A percentile compares a stretch with the other conserved stretches of the same genome.
These are phyloP conservation scores for Nyctanthes arbortristis DNA, from an alignment of 257 asterid genomes.

Conservation along the genomic window DNA sequence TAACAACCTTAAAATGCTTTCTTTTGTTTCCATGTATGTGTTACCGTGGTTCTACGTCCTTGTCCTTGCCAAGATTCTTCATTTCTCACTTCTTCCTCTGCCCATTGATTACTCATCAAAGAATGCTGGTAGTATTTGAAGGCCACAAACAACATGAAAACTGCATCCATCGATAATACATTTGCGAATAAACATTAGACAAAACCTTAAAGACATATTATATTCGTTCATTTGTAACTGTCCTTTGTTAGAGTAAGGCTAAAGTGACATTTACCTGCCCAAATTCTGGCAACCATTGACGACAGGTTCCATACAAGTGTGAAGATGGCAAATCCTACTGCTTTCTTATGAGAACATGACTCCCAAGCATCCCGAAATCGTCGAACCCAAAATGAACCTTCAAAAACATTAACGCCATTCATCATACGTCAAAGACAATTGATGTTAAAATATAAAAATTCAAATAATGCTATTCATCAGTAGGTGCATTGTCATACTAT, in stretches of 20 bases:
- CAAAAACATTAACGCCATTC: background rate
- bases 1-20: conserved; percentile 30
- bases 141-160: conserved; percentile 83
- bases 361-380: conserved; percentile 77
- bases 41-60: conserved; percentile 27
- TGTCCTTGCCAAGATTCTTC: conserved; percentile 29
- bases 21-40: conserved; percentile 43
- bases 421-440: background rate
- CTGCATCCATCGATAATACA: conserved; percentile 39
- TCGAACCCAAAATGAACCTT: conserved; percentile 78
- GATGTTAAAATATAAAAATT: background rate
- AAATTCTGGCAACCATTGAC: conserved; percentile 67
- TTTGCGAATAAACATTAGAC: background rate
- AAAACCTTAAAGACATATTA: background rate
- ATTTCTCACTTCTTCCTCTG: conserved; percentile 24
- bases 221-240: too few relatives aligned
- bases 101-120: conserved; percentile 41
- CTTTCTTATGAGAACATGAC: conserved; percentile 82
- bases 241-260: too few relatives aligned
- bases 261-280: conserved; percentile 68
- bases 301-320: conserved; percentile 81
- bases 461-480: too few relatives aligned
- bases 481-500: too few relatives aligned
- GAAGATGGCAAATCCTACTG: conserved; percentile 72
- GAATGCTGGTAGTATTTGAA: conserved; percentile 75